Percentiles rank a stretch among this genome's conserved stretches.
These are phyloP conservation scores for Aspergillus pseudonomiae DNA, from an alignment of 2,329 filamentous ascomycete genomes.

Conservation along the genomic window DNA sequence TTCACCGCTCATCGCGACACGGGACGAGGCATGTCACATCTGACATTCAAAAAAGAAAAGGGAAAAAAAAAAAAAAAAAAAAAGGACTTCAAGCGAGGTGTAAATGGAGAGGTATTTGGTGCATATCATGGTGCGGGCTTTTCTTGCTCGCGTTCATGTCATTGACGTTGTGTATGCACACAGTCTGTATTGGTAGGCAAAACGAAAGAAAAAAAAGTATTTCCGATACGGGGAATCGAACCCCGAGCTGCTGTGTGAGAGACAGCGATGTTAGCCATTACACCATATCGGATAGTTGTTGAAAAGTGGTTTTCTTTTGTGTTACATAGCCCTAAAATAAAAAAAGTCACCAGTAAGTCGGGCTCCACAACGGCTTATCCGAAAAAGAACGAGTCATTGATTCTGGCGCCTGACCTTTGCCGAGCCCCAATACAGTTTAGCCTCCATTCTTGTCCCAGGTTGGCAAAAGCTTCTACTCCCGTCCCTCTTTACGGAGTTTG, in stretches of 20 bases:
- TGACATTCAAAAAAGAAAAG: no score
- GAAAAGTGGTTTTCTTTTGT: fast-evolving
- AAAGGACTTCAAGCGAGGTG: no score
- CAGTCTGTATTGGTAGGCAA: not conserved
- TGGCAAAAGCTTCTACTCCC: not conserved
- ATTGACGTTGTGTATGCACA: no score
- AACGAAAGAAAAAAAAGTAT: not conserved
- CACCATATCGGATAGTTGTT: conserved; percentile 1
- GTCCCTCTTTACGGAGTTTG: no score
- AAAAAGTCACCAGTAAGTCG: not conserved
- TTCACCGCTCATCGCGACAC: not conserved
- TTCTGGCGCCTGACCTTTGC: not conserved
- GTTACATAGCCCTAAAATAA: not conserved
- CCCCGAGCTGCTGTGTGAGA: conserved; percentile 8
- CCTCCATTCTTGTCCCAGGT: not conserved
- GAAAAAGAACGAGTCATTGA: not conserved
- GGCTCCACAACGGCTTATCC: not conserved
- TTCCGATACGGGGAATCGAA: conserved; percentile 8
- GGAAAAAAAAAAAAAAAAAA: not conserved
- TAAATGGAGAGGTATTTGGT: no score
- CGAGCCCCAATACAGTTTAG: not conserved
- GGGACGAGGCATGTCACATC: no score
- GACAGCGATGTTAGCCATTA: conserved; percentile 8
- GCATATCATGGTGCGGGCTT: no score
- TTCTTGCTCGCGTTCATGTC: no score